These are phyloP conservation scores for Cyclocybe aegerita DNA, from an alignment of 768 basidiomycete species.

Conservation along the genomic window DNA sequence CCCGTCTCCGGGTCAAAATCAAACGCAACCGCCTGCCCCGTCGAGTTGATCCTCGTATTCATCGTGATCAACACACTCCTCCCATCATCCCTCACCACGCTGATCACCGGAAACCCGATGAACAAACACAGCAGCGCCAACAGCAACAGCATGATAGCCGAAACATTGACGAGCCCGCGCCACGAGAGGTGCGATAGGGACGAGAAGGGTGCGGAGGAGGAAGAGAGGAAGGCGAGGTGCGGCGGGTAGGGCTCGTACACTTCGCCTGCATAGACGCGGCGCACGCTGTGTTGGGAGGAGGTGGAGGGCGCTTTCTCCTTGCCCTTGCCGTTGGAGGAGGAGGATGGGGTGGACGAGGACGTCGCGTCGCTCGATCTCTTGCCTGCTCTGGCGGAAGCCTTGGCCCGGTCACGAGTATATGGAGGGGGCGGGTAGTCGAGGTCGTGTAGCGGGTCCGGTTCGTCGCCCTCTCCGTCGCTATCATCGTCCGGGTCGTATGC, in stretches of 20 bases:
- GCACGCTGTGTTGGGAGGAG: no score
- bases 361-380: background rate
- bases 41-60: slow-evolving; percentile 61
- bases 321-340: no score
- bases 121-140: slow-evolving; percentile 64
- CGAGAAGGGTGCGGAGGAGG: slow-evolving; percentile 1
- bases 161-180: slow-evolving; percentile 55
- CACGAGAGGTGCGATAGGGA: slow-evolving; percentile 14
- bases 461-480: slow-evolving; percentile 17
- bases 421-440: slow-evolving; percentile 5
- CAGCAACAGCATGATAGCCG: slow-evolving; percentile 61
- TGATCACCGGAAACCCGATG: slow-evolving; percentile 70
- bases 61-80: slow-evolving; percentile 45
- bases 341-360: background rate
- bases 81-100: slow-evolving; percentile 37
- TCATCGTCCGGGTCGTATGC: slow-evolving; percentile 54
- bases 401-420: slow-evolving; percentile 1
- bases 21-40: slow-evolving; percentile 52
- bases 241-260: background rate
- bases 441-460: slow-evolving; percentile 16
- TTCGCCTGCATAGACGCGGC: no score
- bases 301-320: no score
- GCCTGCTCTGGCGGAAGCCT: background rate
- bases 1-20: no score
- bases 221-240: background rate